Percentiles rank a stretch among this genome's conserved stretches.
Evolutionary conservation across 495 filamentous ascomycete genomes (phyloP).

Genomic region (Haplographium delicatum): DNA sequence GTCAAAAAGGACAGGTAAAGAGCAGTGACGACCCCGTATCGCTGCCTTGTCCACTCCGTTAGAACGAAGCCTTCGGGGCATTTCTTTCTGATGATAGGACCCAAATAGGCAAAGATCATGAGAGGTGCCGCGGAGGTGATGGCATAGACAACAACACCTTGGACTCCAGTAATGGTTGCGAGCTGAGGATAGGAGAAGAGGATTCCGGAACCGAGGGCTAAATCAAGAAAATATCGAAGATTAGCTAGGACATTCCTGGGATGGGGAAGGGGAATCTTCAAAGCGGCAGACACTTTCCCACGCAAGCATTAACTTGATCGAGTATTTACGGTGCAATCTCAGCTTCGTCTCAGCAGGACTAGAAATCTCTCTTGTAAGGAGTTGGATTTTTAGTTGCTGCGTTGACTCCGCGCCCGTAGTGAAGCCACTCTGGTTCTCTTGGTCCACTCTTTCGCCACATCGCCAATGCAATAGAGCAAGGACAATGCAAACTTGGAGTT

Average conservation of each 20-base stretch:
- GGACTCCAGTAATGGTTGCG: constrained; percentile 71
- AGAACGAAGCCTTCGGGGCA: constrained; percentile 73
- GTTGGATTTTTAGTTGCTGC: constrained; percentile 43
- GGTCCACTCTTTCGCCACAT: constrained; percentile 3
- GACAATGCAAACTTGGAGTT: constrained; percentile 7
- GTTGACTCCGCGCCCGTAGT: constrained; percentile 76
- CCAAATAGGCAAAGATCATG: constrained; percentile 60
- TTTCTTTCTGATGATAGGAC: constrained; percentile 67
- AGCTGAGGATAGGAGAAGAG: constrained; percentile 73
- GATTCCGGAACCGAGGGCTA: constrained; percentile 73
- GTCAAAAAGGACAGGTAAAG: constrained; percentile 60
- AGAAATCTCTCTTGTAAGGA: constrained; percentile 24
- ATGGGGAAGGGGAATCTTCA: constrained; percentile 24
- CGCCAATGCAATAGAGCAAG: not conserved
- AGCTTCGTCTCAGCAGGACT: constrained; percentile 53
- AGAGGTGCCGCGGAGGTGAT: constrained; percentile 62
- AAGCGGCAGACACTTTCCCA: constrained; percentile 87
- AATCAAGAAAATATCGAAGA: constrained; percentile 23
- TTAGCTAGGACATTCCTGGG: constrained; percentile 21
- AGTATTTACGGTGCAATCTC: constrained; percentile 88
- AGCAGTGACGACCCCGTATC: constrained; percentile 59
- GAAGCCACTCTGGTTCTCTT: constrained; percentile 55
- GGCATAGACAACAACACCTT: constrained; percentile 68
- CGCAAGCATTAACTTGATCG: constrained; percentile 96
- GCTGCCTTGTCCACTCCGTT: constrained; percentile 72